These are phyloP conservation scores for Eucalyptus urophylla DNA, from an alignment of 345 rosid genomes.

Conservation along the genomic window DNA sequence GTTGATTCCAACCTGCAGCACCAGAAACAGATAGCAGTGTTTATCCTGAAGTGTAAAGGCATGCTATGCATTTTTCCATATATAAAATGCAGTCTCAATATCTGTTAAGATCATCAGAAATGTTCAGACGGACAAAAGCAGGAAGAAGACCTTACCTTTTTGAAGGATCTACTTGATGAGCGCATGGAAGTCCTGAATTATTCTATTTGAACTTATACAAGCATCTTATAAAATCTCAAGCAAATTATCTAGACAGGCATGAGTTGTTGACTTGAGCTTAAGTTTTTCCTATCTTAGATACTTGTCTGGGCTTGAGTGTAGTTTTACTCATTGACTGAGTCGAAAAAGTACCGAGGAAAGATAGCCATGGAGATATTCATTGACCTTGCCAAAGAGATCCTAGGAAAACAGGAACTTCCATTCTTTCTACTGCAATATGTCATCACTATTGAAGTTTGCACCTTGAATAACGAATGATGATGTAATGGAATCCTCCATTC, in stretches of 20 bases:
- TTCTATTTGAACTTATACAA: background rate
- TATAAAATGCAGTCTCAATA: background rate
- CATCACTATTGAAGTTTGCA: background rate
- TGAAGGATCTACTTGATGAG: background rate
- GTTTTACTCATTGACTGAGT: background rate
- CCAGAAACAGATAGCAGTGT: background rate
- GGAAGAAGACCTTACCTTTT: background rate
- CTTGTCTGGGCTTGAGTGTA: background rate
- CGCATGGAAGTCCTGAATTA: background rate
- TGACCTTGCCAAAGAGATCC: background rate
- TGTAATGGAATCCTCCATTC: background rate
- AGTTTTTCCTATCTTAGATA: background rate
- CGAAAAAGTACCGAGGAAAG: background rate
- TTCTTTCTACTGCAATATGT: background rate
- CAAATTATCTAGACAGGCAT: background rate
- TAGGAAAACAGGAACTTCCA: background rate
- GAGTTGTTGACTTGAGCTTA: background rate
- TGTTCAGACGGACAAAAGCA: background rate
- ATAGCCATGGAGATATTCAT: background rate
- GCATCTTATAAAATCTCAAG: background rate
- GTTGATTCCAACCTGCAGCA: slow-evolving; percentile 36
- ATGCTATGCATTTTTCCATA: background rate
- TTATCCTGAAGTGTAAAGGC: background rate
- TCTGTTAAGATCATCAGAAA: background rate
- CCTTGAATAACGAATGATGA: background rate